Conservation (phyloP, 495 filamentous ascomycete species). For the Tuber magnatum region DNA sequence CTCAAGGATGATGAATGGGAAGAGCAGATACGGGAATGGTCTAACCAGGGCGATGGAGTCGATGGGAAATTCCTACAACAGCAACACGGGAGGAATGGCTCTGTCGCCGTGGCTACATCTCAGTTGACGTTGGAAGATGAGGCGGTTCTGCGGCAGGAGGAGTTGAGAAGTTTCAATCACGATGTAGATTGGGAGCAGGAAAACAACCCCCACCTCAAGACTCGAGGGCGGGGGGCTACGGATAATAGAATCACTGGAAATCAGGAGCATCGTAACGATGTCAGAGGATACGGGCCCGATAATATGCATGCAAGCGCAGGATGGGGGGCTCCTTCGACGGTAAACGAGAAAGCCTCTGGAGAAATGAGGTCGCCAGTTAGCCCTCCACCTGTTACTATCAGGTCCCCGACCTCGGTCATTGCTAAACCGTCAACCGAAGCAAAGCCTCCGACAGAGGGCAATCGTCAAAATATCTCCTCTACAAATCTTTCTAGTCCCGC, state of each 20-base stretch:
- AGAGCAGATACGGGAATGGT: slow-evolving; percentile 38
- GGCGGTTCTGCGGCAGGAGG: slow-evolving; percentile 54
- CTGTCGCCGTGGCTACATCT: slow-evolving; percentile 32
- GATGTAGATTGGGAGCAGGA: slow-evolving; percentile 66
- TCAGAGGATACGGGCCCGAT: slow-evolving; percentile 68
- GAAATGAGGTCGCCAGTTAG: not conserved
- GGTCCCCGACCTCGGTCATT: not conserved
- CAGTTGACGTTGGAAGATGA: slow-evolving; percentile 57
- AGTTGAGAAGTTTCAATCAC: slow-evolving; percentile 73
- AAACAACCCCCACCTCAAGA: slow-evolving; percentile 55
- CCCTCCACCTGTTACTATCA: not conserved
- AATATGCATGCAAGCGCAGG: slow-evolving; percentile 42
- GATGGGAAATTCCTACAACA: slow-evolving; percentile 37
- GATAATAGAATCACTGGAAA: slow-evolving; percentile 61
- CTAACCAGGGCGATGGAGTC: slow-evolving; percentile 12
- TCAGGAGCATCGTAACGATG: slow-evolving; percentile 61
- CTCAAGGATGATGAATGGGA: slow-evolving; percentile 55
- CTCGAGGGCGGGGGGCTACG: slow-evolving; percentile 53
- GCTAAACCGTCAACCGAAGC: not conserved
- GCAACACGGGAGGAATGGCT: slow-evolving; percentile 45
- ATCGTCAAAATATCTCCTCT: not conserved
- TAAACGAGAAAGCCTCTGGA: not conserved
- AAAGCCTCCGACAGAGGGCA: not conserved
- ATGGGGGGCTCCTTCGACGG: not conserved
- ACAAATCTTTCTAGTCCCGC: slow-evolving; percentile 17